Percentiles rank a stretch among this genome's conserved stretches.
phyloP scores from a whole-genome alignment of 306 rosid genomes.

The Abrus pulchellus region DNA sequence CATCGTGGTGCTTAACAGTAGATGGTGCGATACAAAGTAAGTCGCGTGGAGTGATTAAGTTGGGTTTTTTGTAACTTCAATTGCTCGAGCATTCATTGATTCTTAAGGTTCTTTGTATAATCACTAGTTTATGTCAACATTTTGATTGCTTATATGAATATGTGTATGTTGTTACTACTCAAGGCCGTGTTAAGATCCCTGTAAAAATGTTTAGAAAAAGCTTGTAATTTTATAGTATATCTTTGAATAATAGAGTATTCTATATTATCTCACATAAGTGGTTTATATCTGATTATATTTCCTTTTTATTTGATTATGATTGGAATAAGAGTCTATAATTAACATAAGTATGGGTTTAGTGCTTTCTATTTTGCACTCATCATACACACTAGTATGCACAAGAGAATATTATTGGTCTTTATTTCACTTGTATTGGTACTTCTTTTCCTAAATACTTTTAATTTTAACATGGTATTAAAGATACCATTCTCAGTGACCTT shows the following conservation, averaged over 20 bases:
- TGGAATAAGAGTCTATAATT: background rate
- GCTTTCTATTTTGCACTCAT: background rate
- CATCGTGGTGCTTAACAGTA: conserved; percentile 20
- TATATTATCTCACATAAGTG: background rate
- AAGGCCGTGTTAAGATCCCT: background rate
- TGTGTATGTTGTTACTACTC: conserved; percentile 18
- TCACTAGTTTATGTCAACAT: conserved; percentile 19
- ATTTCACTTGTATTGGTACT: background rate
- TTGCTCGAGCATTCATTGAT: conserved; percentile 55
- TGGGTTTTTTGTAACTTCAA: conserved; percentile 60
- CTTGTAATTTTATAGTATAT: background rate
- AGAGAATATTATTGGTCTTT: background rate
- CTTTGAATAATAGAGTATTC: background rate
- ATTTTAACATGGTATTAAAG: background rate
- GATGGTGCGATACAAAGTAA: conserved; percentile 27
- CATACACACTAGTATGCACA: background rate
- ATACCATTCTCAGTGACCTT: too few relatives aligned
- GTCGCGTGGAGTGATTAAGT: conserved; percentile 55
- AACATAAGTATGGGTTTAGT: background rate
- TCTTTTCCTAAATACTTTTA: background rate
- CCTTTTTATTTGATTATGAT: background rate
- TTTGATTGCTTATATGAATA: conserved; percentile 1
- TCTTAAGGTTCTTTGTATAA: conserved; percentile 36
- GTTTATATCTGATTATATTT: background rate
- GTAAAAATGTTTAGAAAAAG: background rate